Conservation (phyloP, 345 rosid species). For the Corchorus olitorius region DNA sequence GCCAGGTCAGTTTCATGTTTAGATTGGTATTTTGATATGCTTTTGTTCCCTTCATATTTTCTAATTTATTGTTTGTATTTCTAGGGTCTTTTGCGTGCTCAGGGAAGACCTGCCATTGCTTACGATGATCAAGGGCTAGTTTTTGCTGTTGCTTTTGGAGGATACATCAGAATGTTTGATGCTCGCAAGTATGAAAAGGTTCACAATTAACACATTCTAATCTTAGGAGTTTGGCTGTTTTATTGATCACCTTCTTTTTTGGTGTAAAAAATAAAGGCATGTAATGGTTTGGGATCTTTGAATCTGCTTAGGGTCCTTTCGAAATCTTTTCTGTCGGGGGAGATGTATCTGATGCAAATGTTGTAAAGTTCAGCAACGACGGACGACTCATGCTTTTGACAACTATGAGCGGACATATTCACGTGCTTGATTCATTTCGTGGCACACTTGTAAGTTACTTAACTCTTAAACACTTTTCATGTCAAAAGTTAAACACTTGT, state of each 20-base stretch:
- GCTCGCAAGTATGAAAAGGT: conserved; percentile 95
- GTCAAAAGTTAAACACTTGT: not conserved
- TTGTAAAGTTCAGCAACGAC: conserved; percentile 87
- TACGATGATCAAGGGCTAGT: conserved; percentile 96
- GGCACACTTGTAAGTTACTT: conserved; percentile 73
- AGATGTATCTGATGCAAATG: conserved; percentile 83
- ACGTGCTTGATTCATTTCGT: conserved; percentile 88
- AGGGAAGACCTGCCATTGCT: conserved; percentile 94
- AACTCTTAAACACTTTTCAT: not conserved
- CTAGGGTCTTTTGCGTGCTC: conserved; percentile 73
- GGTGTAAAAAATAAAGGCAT: not conserved
- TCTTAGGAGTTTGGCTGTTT: conserved; percentile 11
- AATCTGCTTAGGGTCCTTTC: conserved; percentile 70
- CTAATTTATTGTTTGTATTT: conserved; percentile 17
- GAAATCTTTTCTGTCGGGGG: conserved; percentile 87
- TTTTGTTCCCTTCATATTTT: not conserved
- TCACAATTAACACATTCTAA: conserved; percentile 21
- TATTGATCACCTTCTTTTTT: not conserved
- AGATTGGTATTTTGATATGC: not conserved
- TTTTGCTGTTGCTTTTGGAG: conserved; percentile 93
- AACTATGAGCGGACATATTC: conserved; percentile 85
- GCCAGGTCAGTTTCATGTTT: conserved; percentile 60
- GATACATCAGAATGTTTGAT: conserved; percentile 91
- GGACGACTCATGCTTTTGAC: conserved; percentile 95
- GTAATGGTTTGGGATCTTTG: conserved; percentile 28